Percentiles rank a stretch among this genome's conserved stretches.
These are phyloP conservation scores for Fusarium miscanthi DNA, from an alignment of 2,329 filamentous ascomycete species.

Conservation along the genomic window DNA sequence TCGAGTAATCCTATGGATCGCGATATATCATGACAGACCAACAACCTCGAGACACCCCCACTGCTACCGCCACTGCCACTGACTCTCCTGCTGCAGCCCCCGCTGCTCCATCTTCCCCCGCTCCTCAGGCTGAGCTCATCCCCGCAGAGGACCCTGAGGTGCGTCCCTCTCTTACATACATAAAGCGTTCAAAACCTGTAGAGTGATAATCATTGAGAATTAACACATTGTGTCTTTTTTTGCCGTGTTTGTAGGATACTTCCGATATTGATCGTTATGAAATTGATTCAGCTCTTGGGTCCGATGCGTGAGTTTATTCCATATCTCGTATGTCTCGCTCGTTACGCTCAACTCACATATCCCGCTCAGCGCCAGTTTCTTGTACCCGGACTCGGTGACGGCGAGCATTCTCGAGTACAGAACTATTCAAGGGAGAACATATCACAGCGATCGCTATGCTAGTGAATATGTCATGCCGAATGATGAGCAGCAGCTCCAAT, in stretches of 20 bases:
- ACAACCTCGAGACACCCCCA: conserved; percentile 22
- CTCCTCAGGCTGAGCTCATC: conserved; percentile 35
- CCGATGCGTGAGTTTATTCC: conserved; percentile 35
- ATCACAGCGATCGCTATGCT: conserved; percentile 38
- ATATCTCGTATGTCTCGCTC: not conserved
- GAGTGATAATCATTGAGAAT: conserved; percentile 3
- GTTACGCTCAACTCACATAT: not conserved
- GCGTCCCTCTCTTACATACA: conserved; percentile 2
- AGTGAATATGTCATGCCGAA: conserved; percentile 40
- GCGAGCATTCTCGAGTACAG: conserved; percentile 41
- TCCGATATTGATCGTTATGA: conserved; percentile 30
- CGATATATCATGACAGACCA: conserved; percentile 28
- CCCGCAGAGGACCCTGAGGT: conserved; percentile 38
- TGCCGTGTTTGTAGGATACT: conserved; percentile 7
- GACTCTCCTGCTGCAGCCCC: not conserved
- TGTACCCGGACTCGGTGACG: conserved; percentile 34
- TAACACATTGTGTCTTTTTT: conserved; percentile 14
- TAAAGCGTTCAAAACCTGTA: not conserved
- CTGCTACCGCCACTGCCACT: conserved; percentile 10
- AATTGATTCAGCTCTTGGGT: conserved; percentile 37
- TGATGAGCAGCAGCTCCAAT: conserved; percentile 40
- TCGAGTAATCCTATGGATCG: conserved; percentile 1
- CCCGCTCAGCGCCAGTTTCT: conserved; percentile 31
- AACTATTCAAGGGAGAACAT: conserved; percentile 39
- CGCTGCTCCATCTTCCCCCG: conserved; percentile 14